These are phyloP conservation scores for Arabis alpina DNA, from an alignment of 345 rosid species.

Conservation along the genomic window DNA sequence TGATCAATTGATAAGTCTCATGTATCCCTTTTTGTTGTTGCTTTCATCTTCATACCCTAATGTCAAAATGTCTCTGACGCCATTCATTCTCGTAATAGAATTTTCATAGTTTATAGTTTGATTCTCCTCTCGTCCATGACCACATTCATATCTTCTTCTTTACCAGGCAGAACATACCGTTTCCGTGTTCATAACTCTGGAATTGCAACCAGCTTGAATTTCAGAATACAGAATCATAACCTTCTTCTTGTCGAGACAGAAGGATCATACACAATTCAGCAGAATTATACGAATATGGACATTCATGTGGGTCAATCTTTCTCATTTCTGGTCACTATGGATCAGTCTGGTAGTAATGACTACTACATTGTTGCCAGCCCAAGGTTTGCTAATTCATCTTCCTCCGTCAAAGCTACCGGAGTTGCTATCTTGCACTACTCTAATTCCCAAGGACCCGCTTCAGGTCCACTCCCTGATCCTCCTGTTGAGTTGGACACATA, in stretches of 20 bases:
- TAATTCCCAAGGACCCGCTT: slow-evolving; percentile 80
- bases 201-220: slow-evolving; percentile 83
- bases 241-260: slow-evolving; percentile 91
- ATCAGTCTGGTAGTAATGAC: slow-evolving; percentile 79
- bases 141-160: slow-evolving; percentile 19
- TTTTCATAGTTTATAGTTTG: slow-evolving; percentile 5
- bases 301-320: slow-evolving; percentile 94
- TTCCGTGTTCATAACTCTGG: slow-evolving; percentile 88
- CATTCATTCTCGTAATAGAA: neutral
- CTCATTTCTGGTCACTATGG: slow-evolving; percentile 91
- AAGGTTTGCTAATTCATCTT: slow-evolving; percentile 61
- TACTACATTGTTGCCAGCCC: slow-evolving; percentile 90
- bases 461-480: slow-evolving; percentile 88
- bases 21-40: neutral
- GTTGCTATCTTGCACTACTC: slow-evolving; percentile 85
- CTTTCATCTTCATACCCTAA: neutral
- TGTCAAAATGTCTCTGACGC: neutral
- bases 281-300: slow-evolving; percentile 79
- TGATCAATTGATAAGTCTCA: neutral
- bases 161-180: slow-evolving; percentile 81
- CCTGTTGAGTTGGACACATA: slow-evolving; percentile 66
- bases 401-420: slow-evolving; percentile 59
- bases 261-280: slow-evolving; percentile 93
- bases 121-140: neutral
- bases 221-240: slow-evolving; percentile 87